Percentiles rank a stretch among this genome's conserved stretches.
These are phyloP conservation scores for Hypocrella siamensis DNA, from an alignment of 2,329 filamentous ascomycete species.

Conservation along the genomic window DNA sequence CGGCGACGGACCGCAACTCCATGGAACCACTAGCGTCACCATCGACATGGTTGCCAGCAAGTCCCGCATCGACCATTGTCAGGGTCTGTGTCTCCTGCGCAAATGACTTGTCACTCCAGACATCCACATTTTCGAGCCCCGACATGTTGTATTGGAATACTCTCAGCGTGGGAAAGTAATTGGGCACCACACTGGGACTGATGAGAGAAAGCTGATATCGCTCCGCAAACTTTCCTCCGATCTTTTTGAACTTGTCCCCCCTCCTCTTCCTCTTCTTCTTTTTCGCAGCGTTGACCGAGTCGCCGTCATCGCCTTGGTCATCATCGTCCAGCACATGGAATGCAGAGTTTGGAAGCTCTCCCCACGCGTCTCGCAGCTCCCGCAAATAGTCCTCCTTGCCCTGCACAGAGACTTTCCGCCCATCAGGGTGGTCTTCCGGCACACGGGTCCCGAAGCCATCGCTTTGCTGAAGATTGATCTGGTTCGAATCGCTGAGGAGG, in stretches of 20 bases:
- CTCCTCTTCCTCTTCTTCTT: conserved; percentile 17
- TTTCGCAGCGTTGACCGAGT: conserved; percentile 5
- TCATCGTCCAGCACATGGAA: conserved; percentile 8
- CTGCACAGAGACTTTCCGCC: conserved; percentile 37
- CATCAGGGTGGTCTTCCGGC: conserved; percentile 18
- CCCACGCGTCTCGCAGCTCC: conserved; percentile 66
- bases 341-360: conserved; percentile 47
- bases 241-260: conserved; percentile 39
- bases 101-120: conserved; percentile 25
- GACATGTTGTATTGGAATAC: conserved; percentile 89
- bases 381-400: conserved; percentile 59
- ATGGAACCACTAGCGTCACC: background rate
- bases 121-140: conserved; percentile 44
- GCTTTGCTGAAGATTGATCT: conserved; percentile 46
- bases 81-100: conserved; percentile 2
- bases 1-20: background rate
- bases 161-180: conserved; percentile 79
- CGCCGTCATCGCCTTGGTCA: conserved; percentile 5
- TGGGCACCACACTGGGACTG: conserved; percentile 78
- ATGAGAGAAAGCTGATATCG: conserved; percentile 71
- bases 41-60: background rate
- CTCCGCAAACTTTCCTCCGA: conserved; percentile 72
- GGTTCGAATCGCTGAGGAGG: conserved; percentile 70
- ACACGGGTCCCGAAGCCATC: conserved; percentile 7
- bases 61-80: conserved; percentile 9